These are phyloP conservation scores for Antitrichia curtipendula DNA, from an alignment of 225 moss, liverwort and hornwort genomes.

Conservation along the genomic window DNA sequence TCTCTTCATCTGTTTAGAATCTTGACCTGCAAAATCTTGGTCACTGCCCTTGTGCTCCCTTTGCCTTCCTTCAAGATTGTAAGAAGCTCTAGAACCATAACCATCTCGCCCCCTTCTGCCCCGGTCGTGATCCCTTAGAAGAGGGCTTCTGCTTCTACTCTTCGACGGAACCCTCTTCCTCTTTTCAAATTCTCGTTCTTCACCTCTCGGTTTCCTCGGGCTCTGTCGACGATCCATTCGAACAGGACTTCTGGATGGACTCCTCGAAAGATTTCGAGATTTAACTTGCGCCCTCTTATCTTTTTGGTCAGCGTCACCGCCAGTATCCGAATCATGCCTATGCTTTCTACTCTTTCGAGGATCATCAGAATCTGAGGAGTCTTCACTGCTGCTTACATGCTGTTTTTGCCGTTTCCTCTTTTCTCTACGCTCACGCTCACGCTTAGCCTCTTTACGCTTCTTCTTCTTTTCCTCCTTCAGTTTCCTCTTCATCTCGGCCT, in stretches of 20 bases:
- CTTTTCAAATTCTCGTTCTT: neutral
- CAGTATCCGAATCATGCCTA: neutral
- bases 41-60: neutral
- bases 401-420: conserved; percentile 31
- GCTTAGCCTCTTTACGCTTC: conserved; percentile 38
- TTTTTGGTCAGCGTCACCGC: neutral
- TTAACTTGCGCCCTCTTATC: neutral
- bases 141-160: conserved; percentile 2
- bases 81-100: neutral
- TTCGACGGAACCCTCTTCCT: neutral
- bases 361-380: conserved; percentile 26
- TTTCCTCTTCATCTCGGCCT: conserved; percentile 47
- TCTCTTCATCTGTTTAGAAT: neutral
- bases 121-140: neutral
- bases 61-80: neutral
- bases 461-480: conserved; percentile 42
- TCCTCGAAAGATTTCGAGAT: conserved; percentile 6
- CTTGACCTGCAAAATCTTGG: neutral
- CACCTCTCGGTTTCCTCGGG: neutral
- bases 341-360: neutral
- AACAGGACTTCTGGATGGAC: conserved; percentile 3
- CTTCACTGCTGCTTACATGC: conserved; percentile 20
- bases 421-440: conserved; percentile 35
- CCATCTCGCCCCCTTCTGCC: neutral
- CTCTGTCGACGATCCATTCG: neutral